Evolutionary conservation across 768 basidiomycete species (phyloP).

Genomic region (Mycena epipterygia): DNA sequence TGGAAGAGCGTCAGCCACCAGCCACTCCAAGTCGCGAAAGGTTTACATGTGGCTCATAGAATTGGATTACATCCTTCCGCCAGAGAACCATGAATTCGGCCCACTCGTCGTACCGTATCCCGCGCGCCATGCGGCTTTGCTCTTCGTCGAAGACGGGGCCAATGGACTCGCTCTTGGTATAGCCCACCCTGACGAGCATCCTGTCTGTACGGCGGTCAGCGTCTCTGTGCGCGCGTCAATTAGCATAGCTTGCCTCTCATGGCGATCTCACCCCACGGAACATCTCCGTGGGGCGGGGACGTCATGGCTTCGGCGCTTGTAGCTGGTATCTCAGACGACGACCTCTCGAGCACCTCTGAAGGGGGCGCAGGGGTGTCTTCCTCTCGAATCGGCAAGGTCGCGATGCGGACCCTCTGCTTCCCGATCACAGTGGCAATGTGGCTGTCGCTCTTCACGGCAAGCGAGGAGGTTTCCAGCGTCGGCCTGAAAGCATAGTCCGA

Average conservation of each 20-base stretch:
- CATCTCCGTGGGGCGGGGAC: conserved; percentile 41
- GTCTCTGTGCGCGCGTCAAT: conserved; percentile 17
- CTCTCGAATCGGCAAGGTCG: conserved; percentile 43
- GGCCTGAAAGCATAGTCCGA: conserved; percentile 28
- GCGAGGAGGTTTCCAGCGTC: neutral
- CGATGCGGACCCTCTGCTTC: conserved; percentile 50
- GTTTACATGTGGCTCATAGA: conserved; percentile 89
- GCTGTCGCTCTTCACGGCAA: conserved; percentile 31
- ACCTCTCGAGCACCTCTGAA: conserved; percentile 74
- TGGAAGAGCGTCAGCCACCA: conserved; percentile 44
- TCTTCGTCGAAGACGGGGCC: conserved; percentile 73
- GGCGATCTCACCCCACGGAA: conserved; percentile 67
- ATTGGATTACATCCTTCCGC: conserved; percentile 81
- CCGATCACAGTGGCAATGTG: conserved; percentile 30
- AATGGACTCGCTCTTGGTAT: conserved; percentile 68
- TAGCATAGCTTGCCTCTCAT: conserved; percentile 73
- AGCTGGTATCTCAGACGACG: conserved; percentile 65
- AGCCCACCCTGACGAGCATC: conserved; percentile 86
- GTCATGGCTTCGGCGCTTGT: conserved; percentile 76
- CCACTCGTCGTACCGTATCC: conserved; percentile 76
- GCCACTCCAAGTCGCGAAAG: neutral
- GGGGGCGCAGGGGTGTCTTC: conserved; percentile 62
- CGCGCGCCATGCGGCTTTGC: conserved; percentile 72
- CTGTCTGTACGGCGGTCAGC: conserved; percentile 70
- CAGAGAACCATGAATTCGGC: conserved; percentile 91